Evolutionary conservation across 768 basidiomycete genomes (phyloP), one percentile per base, ranked within the genome.

Genomic region (Serendipita sp.): DNA sequence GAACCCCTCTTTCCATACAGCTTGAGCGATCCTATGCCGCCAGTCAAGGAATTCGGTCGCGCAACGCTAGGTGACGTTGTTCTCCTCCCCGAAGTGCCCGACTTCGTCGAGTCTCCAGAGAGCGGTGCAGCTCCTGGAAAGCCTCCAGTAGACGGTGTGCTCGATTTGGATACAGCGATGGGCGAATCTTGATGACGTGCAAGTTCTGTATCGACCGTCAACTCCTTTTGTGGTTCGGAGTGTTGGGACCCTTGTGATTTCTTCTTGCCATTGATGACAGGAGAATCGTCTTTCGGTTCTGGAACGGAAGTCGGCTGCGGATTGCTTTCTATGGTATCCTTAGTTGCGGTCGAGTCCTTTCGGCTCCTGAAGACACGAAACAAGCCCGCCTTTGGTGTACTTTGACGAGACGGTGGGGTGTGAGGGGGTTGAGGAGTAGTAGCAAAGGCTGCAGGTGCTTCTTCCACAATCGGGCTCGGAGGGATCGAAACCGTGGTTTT

Each of bases 401-500:
- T 33, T 28, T 28, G 45, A 11, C 45, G 45, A 24, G 22, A 34
- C 11, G 53, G 53, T 11, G 24, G 11, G n/a, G 45, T 48, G 20
- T 5, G 20, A 20, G n/a, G 20, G 20, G 45, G 45, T 22, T 33
- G 53, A 4, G 53, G 24, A 9, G 31, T 28, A 13, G 17, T 11
- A 11, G 11, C 53, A 34, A 58, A 9, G 30, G 24, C 22, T 13
- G 31, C 9, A 9, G 53, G 53, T 24, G 53, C 31, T 33, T 58
- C 53, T 28, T 58, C 53, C 28, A 11, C 31, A 34, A 58, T 33
- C 11, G 53, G 53, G 24, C 24, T 28, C 17, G 53, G 53, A 26
- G 53, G 53, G 28, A 58, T 58, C 11, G 60, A 41, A 17, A 86
- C 76, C 0, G 84, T 89, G 3, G 85, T 78, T 71, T 89, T 91